Conservation (phyloP, 805 yeast genomes). For the Spathaspora sp. region DNA sequence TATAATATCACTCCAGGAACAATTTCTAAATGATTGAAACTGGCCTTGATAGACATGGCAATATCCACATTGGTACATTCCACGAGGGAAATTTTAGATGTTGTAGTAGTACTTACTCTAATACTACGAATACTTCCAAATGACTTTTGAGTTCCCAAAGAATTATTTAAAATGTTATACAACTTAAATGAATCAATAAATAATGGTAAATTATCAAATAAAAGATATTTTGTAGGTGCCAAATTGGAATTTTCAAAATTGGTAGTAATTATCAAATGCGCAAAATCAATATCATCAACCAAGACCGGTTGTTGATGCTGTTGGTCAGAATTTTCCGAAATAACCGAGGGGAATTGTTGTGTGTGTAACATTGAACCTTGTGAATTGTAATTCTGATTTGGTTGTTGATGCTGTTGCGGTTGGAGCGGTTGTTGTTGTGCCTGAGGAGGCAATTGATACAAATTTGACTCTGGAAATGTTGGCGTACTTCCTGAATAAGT, state of each 20-base stretch:
- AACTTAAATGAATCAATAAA: constrained; percentile 51
- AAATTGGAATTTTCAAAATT: constrained; percentile 66
- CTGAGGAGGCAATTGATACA: constrained; percentile 12
- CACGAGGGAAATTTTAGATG: constrained; percentile 42
- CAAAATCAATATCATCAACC: constrained; percentile 59
- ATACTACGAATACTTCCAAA: constrained; percentile 16
- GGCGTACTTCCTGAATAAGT: constrained; percentile 38
- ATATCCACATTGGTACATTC: constrained; percentile 70
- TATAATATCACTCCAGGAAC: constrained; percentile 72
- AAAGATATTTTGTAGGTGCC: constrained; percentile 73
- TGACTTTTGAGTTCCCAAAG: constrained; percentile 15
- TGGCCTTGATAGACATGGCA: constrained; percentile 77
- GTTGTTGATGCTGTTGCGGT: constrained; percentile 8
- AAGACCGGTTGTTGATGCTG: constrained; percentile 23
- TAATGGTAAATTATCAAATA: constrained; percentile 79
- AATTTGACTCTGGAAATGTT: constrained; percentile 14
- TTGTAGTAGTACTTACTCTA: constrained; percentile 15
- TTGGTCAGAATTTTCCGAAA: background rate
- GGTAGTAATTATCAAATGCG: constrained; percentile 59
- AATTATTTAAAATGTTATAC: constrained; percentile 19
- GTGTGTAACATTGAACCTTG: constrained; percentile 4
- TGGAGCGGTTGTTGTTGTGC: constrained; percentile 11
- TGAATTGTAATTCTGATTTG: constrained; percentile 3
- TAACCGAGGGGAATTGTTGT: constrained; percentile 8
- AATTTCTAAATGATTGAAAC: constrained; percentile 77